A percentile compares a stretch with the other conserved stretches of the same genome.
Evolutionary conservation across 257 asterid genomes (phyloP).

Genomic region (Solanum rostratum): DNA sequence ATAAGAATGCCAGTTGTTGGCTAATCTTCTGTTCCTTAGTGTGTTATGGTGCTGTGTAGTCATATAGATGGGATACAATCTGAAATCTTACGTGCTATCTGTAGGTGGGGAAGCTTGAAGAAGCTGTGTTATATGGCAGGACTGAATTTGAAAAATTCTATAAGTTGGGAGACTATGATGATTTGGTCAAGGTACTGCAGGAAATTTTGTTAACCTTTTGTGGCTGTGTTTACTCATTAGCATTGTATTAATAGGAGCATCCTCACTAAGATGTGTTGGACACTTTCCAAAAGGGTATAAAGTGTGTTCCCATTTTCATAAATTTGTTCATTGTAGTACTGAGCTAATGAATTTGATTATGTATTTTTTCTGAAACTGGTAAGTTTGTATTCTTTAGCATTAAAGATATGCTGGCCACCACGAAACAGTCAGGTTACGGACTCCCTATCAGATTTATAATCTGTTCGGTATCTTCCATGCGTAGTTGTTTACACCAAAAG

Average conservation of each 20-base stretch:
- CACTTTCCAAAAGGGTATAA: not conserved
- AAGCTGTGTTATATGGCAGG: conserved; percentile 72
- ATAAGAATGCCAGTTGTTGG: not conserved
- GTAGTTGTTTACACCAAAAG: no score
- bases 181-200: conserved; percentile 57
- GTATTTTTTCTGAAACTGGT: no score
- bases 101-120: conserved; percentile 68
- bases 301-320: not conserved
- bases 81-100: not conserved
- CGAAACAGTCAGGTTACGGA: no score
- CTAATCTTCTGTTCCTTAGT: not conserved
- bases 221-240: not conserved
- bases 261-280: not conserved
- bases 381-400: no score
- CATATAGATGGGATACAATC: not conserved
- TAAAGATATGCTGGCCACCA: no score
- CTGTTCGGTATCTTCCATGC: no score
- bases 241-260: not conserved
- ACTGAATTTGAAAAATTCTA: conserved; percentile 63
- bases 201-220: not conserved
- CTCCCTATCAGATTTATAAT: no score
- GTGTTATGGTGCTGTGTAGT: not conserved
- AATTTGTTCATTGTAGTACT: not conserved
- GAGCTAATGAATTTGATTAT: not conserved
- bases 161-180: conserved; percentile 44